Conservation (phyloP, 2,329 filamentous ascomycete genomes). For the Arthrobotrys conoides region DNA sequence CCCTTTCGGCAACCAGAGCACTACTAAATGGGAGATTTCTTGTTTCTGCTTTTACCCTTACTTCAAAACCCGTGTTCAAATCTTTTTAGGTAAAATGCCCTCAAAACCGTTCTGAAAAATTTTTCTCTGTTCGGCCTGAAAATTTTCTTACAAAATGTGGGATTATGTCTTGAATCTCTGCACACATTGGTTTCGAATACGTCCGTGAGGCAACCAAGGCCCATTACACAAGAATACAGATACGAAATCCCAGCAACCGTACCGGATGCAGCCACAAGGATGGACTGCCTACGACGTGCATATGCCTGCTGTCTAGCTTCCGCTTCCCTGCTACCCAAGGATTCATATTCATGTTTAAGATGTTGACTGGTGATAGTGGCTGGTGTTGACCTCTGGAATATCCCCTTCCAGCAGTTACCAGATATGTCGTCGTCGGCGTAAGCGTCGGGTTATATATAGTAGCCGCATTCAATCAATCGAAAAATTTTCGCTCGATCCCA, state of each 20-base stretch:
- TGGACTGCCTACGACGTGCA: constrained; percentile 51
- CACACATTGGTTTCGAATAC: constrained; percentile 29
- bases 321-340: constrained; percentile 49
- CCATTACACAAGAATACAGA: constrained; percentile 31
- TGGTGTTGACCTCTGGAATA: constrained; percentile 41
- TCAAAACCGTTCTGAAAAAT: constrained; percentile 32
- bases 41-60: constrained; percentile 18
- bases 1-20: constrained; percentile 43
- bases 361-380: constrained; percentile 59
- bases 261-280: constrained; percentile 61
- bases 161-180: constrained; percentile 52
- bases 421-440: constrained; percentile 31
- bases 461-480: constrained; percentile 58
- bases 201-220: constrained; percentile 38
- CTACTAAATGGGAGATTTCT: background rate
- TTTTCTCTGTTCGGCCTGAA: constrained; percentile 7
- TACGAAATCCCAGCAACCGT: constrained; percentile 54
- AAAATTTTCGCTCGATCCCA: constrained; percentile 38
- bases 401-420: constrained; percentile 55
- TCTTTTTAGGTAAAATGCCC: constrained; percentile 46
- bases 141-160: constrained; percentile 46
- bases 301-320: constrained; percentile 57
- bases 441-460: constrained; percentile 59
- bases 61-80: constrained; percentile 24
- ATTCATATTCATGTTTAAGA: constrained; percentile 59